Evolutionary conservation across 495 filamentous ascomycete species (phyloP).

Genomic region (Margaritispora aquatica): DNA sequence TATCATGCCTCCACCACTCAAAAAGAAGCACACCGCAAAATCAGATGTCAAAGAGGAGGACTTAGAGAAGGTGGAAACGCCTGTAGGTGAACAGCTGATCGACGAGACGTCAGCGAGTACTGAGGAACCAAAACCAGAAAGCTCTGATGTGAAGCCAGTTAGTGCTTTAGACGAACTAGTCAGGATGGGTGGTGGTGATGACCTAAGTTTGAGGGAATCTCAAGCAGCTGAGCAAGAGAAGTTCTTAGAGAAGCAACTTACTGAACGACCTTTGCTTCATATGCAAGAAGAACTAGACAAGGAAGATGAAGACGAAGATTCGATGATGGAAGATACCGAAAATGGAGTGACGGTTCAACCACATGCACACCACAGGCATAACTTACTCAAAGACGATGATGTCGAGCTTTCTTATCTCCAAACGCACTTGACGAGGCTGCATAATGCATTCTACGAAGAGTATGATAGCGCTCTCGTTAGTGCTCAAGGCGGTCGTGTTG

Average conservation of each 20-base stretch:
- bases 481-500: constrained; percentile 51
- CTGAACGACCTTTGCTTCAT: constrained; percentile 77
- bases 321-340: constrained; percentile 22
- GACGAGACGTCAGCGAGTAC: neutral
- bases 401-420: constrained; percentile 70
- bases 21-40: constrained; percentile 16
- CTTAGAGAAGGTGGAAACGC: constrained; percentile 20
- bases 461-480: constrained; percentile 53
- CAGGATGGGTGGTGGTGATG: constrained; percentile 67
- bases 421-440: constrained; percentile 64
- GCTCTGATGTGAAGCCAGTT: constrained; percentile 25
- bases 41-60: constrained; percentile 34
- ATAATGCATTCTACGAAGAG: constrained; percentile 72
- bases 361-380: constrained; percentile 47
- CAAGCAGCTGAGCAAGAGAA: constrained; percentile 81
- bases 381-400: constrained; percentile 80
- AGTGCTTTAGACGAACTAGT: constrained; percentile 70
- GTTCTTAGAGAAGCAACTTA: constrained; percentile 79
- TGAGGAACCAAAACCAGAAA: constrained; percentile 19
- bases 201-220: constrained; percentile 61
- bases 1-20: constrained; percentile 5
- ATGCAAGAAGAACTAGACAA: constrained; percentile 85
- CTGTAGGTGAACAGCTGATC: neutral
- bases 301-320: constrained; percentile 54
- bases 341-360: constrained; percentile 13